These are phyloP conservation scores for Exophiala alcalophila DNA, from an alignment of 2,329 filamentous ascomycete species.

Conservation along the genomic window DNA sequence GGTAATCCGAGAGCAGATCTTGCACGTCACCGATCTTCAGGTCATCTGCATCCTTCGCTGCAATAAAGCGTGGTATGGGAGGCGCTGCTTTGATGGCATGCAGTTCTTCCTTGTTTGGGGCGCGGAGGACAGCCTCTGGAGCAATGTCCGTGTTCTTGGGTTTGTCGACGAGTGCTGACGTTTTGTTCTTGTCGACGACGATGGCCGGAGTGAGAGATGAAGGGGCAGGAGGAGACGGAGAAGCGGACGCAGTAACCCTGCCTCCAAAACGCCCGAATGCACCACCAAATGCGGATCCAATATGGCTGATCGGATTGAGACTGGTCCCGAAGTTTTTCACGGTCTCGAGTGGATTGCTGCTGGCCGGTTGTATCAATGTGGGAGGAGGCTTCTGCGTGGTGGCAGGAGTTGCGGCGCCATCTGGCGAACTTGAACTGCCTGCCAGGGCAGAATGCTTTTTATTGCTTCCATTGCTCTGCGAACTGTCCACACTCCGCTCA, in stretches of 20 bases:
- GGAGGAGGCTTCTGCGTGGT: conserved; percentile 30
- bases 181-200: conserved; percentile 12
- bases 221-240: conserved; percentile 40
- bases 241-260: conserved; percentile 40
- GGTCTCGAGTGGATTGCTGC: conserved; percentile 66
- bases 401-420: conserved; percentile 29
- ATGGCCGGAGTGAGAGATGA: conserved; percentile 42
- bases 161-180: conserved; percentile 31
- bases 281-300: conserved; percentile 52
- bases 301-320: conserved; percentile 76
- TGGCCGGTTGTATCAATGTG: conserved; percentile 33
- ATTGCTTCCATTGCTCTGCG: conserved; percentile 55
- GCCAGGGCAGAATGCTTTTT: conserved; percentile 56
- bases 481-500: conserved; percentile 75
- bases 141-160: conserved; percentile 60
- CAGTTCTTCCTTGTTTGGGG: conserved; percentile 48
- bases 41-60: conserved; percentile 66
- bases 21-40: conserved; percentile 70
- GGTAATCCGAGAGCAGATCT: conserved; percentile 70
- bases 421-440: conserved; percentile 25
- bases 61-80: conserved; percentile 70
- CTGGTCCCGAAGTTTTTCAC: conserved; percentile 77
- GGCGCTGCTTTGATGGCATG: conserved; percentile 43
- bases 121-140: conserved; percentile 36
- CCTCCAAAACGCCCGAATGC: conserved; percentile 62